Evolutionary conservation across 768 basidiomycete species (phyloP).

Genomic region (Boletus rex-veris): DNA sequence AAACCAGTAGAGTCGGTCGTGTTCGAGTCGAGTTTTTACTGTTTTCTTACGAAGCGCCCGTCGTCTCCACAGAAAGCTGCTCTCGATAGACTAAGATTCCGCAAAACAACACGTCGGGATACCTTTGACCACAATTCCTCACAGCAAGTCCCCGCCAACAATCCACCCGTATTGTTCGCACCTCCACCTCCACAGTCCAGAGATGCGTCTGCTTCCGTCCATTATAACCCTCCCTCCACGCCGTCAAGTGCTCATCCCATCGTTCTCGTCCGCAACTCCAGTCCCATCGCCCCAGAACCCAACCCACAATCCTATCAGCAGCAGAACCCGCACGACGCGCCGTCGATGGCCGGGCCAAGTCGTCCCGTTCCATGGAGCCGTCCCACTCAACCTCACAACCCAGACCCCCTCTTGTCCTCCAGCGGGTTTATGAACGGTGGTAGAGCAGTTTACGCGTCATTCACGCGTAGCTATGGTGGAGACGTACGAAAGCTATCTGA

Average conservation of each 20-base stretch:
- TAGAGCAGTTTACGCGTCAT: constrained; percentile 47
- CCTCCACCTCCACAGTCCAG: constrained; percentile 64
- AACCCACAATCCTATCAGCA: constrained; percentile 36
- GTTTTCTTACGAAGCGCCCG: constrained; percentile 35
- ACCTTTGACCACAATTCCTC: constrained; percentile 31
- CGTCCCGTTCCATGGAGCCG: constrained; percentile 38
- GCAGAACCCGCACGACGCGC: constrained; percentile 41
- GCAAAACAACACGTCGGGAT: constrained; percentile 38
- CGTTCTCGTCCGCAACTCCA: constrained; percentile 76
- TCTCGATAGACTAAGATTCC: constrained; percentile 46
- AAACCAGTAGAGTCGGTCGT: constrained; percentile 49
- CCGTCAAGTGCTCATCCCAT: constrained; percentile 46
- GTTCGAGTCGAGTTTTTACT: constrained; percentile 25
- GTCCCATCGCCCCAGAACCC: constrained; percentile 49
- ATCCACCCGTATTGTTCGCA: constrained; percentile 39
- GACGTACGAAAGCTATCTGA: constrained; percentile 37
- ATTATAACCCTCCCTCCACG: constrained; percentile 49
- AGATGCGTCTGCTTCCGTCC: constrained; percentile 67
- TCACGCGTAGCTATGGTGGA: constrained; percentile 41
- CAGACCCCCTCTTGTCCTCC: constrained; percentile 57
- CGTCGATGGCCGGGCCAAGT: constrained; percentile 37
- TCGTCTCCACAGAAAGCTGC: constrained; percentile 38
- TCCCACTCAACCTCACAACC: constrained; percentile 29
- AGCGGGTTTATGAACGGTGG: constrained; percentile 53
- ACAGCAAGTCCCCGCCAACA: constrained; percentile 62